These are phyloP conservation scores for Cercophora scortea DNA, from an alignment of 495 filamentous ascomycete species.

Conservation along the genomic window DNA sequence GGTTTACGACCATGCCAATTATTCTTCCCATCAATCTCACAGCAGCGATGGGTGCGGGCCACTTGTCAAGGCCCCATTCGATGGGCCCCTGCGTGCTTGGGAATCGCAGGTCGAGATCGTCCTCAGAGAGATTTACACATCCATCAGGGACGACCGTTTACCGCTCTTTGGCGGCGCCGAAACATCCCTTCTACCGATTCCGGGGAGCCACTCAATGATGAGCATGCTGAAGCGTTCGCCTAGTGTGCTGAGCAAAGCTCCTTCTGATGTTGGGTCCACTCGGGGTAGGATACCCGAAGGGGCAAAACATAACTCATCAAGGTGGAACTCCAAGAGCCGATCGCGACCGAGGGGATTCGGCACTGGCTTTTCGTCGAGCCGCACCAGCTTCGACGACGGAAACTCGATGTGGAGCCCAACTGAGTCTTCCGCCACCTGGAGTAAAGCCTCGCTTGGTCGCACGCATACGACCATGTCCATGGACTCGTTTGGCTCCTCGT, in stretches of 20 bases:
- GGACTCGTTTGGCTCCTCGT: conserved; percentile 75
- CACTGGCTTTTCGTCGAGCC: conserved; percentile 80
- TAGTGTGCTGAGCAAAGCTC: conserved; percentile 84
- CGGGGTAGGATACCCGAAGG: conserved; percentile 65
- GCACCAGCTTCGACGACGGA: conserved; percentile 87
- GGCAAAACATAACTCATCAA: conserved; percentile 48
- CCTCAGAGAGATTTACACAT: conserved; percentile 84
- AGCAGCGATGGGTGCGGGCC: conserved; percentile 42
- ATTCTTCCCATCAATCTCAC: not conserved
- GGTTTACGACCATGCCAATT: conserved; percentile 14
- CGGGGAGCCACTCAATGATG: conserved; percentile 48
- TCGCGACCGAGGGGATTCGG: conserved; percentile 76
- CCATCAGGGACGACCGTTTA: conserved; percentile 76
- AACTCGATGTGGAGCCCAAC: conserved; percentile 89
- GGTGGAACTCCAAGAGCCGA: conserved; percentile 79
- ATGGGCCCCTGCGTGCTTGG: conserved; percentile 73
- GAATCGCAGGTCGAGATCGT: conserved; percentile 83
- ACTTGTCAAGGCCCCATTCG: conserved; percentile 74
- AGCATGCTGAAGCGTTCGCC: conserved; percentile 73
- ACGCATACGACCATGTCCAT: conserved; percentile 86
- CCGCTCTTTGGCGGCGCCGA: conserved; percentile 59
- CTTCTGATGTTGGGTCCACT: conserved; percentile 59
- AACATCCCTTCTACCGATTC: conserved; percentile 33
- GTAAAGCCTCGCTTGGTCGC: conserved; percentile 83
- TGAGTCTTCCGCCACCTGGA: conserved; percentile 73